These are phyloP conservation scores for Ophiostoma australiae DNA, from an alignment of 2,329 filamentous ascomycete genomes.

Conservation along the genomic window DNA sequence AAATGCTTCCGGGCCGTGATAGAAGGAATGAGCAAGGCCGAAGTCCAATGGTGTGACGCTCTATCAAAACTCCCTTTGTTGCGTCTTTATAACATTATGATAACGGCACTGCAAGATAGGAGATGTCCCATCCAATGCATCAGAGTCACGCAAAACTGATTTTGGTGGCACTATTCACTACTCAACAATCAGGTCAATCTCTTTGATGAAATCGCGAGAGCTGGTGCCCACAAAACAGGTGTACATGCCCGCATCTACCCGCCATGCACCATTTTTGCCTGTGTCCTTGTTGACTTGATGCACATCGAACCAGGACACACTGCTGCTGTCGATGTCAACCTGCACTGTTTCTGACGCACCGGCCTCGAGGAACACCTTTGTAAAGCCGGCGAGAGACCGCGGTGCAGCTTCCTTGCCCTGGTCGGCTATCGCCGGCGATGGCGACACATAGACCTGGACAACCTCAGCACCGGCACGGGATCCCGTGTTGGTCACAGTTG, in stretches of 20 bases:
- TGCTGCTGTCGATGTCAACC: not conserved
- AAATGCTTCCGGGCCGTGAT: no score
- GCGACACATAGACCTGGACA: conserved; percentile 24
- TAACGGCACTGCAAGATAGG: not conserved
- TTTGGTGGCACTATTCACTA: not conserved
- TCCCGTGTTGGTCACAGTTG: conserved; percentile 23
- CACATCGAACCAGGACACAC: conserved; percentile 26
- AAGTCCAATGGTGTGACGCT: no score
- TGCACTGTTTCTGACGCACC: not conserved
- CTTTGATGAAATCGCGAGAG: conserved; percentile 21
- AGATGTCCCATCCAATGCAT: not conserved
- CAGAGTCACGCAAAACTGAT: not conserved
- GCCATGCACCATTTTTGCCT: conserved; percentile 23
- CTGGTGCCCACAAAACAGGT: conserved; percentile 23
- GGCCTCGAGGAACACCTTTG: conserved; percentile 20
- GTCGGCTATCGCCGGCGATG: conserved; percentile 2
- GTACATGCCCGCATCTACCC: conserved; percentile 26
- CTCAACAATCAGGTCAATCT: conserved; percentile 17
- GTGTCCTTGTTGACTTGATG: not conserved
- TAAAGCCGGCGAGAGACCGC: conserved; percentile 24
- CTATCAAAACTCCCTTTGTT: no score
- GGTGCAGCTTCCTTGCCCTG: conserved; percentile 19
- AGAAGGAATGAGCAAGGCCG: no score
- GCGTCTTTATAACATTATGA: no score
- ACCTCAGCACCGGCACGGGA: conserved; percentile 21